Evolutionary conservation across 306 rosid genomes (phyloP).

Genomic region (Glycyrrhiza uralensis): DNA sequence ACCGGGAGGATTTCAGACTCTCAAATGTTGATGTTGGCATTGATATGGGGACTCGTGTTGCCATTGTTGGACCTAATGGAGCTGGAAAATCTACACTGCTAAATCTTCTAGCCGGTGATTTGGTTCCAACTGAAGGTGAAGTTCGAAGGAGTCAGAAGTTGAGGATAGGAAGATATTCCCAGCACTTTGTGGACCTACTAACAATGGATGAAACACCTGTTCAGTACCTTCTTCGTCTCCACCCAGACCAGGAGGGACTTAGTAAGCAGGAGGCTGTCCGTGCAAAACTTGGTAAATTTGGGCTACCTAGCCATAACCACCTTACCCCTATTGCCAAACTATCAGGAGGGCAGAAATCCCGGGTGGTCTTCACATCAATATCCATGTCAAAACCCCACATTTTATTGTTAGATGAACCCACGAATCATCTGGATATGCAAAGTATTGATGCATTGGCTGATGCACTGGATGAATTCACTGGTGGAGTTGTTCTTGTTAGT

Average conservation of each 20-base stretch:
- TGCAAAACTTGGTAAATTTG: constrained; percentile 14
- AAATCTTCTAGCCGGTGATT: constrained; percentile 13
- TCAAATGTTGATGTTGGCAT: constrained; percentile 14
- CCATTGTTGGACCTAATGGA: constrained; percentile 21
- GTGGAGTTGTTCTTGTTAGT: constrained; percentile 77
- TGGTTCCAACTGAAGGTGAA: constrained; percentile 11
- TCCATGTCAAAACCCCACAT: constrained; percentile 87
- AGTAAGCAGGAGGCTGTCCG: constrained; percentile 19
- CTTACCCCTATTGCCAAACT: constrained; percentile 17
- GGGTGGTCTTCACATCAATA: constrained; percentile 80
- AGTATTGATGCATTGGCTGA: constrained; percentile 59
- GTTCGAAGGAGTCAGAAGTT: constrained; percentile 19
- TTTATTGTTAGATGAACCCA: constrained; percentile 74
- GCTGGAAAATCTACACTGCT: constrained; percentile 19
- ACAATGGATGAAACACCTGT: constrained; percentile 14
- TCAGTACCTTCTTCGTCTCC: constrained; percentile 21
- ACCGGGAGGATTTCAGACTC: constrained; percentile 7
- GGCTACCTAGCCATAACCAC: constrained; percentile 14
- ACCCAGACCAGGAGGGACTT: constrained; percentile 16
- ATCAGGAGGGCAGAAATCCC: constrained; percentile 28
- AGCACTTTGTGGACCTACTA: constrained; percentile 7
- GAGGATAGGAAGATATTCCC: constrained; percentile 16
- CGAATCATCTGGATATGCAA: constrained; percentile 81
- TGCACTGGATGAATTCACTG: constrained; percentile 56
- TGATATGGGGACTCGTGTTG: constrained; percentile 20